Evolutionary conservation across 2,329 filamentous ascomycete species (phyloP).

Genomic region (Alternaria sp.): DNA sequence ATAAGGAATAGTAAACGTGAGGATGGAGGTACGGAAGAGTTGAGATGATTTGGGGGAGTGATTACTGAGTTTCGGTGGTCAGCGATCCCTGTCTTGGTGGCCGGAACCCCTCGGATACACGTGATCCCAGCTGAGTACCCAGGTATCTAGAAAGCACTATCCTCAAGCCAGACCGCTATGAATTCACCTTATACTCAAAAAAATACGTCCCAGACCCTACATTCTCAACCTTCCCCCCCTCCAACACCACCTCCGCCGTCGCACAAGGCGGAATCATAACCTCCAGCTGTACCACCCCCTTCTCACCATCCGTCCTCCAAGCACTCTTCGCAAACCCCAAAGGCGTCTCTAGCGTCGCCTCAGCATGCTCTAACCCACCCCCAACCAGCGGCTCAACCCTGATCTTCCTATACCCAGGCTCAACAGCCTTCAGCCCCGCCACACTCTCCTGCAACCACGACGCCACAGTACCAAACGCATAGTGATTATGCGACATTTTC

Average conservation of each 20-base stretch:
- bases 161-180: not conserved
- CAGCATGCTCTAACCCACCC: not conserved
- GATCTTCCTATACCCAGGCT: not conserved
- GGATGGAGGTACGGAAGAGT: not conserved
- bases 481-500: not conserved
- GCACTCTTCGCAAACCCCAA: not conserved
- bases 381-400: not conserved
- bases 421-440: not conserved
- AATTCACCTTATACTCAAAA: not conserved
- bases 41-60: not conserved
- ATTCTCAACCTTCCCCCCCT: not conserved
- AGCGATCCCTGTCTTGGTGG: not conserved
- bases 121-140: not conserved
- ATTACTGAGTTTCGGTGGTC: not conserved
- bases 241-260: not conserved
- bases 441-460: not conserved
- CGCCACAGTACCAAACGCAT: not conserved
- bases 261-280: not conserved
- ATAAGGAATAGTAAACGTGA: slow-evolving; percentile 28
- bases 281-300: not conserved
- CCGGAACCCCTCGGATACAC: not conserved
- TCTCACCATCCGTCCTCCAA: not conserved
- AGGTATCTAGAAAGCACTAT: not conserved
- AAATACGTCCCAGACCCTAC: not conserved
- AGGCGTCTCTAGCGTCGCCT: not conserved